Evolutionary conservation across 2,329 filamentous ascomycete genomes (phyloP).

Genomic region (Ophiostoma ips): DNA sequence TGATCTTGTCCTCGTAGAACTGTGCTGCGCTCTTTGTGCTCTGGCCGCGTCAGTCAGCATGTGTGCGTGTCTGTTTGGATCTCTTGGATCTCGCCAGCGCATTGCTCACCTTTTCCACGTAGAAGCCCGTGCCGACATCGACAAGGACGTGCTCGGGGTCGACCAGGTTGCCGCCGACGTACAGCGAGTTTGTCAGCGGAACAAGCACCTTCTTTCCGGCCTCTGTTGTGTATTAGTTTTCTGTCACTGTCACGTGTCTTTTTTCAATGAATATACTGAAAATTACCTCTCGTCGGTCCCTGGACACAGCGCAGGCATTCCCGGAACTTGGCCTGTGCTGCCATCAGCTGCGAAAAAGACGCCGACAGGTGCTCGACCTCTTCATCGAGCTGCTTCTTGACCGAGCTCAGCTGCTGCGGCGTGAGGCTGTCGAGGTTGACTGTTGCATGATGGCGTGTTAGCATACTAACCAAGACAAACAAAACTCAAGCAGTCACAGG

Average conservation of each 20-base stretch:
- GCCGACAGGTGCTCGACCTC: constrained; percentile 88
- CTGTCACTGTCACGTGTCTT: background rate
- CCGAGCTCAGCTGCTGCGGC: constrained; percentile 69
- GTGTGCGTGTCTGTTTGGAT: background rate
- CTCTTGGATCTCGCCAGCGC: background rate
- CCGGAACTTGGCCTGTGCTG: constrained; percentile 79
- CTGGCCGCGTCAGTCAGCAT: constrained; percentile 19
- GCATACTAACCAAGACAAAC: background rate
- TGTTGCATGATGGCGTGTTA: constrained; percentile 21
- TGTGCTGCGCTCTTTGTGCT: constrained; percentile 37
- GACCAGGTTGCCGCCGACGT: constrained; percentile 72
- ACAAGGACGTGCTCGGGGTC: constrained; percentile 69
- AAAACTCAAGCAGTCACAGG: too few relatives aligned
- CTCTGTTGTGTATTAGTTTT: constrained; percentile 2
- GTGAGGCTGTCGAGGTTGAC: constrained; percentile 62
- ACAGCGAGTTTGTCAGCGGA: constrained; percentile 88
- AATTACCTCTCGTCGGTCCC: constrained; percentile 16
- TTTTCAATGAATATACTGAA: too few relatives aligned
- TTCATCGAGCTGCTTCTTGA: constrained; percentile 93
- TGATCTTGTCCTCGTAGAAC: constrained; percentile 44
- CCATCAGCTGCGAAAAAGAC: constrained; percentile 80
- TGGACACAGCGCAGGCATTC: constrained; percentile 75
- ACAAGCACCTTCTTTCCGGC: constrained; percentile 54
- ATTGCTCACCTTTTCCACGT: constrained; percentile 68
- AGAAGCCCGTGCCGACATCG: constrained; percentile 87